A percentile compares a stretch with the other conserved stretches of the same genome.
phyloP scores from a whole-genome alignment of 2,329 filamentous ascomycete species.

The Ambrosiella beaveri region DNA sequence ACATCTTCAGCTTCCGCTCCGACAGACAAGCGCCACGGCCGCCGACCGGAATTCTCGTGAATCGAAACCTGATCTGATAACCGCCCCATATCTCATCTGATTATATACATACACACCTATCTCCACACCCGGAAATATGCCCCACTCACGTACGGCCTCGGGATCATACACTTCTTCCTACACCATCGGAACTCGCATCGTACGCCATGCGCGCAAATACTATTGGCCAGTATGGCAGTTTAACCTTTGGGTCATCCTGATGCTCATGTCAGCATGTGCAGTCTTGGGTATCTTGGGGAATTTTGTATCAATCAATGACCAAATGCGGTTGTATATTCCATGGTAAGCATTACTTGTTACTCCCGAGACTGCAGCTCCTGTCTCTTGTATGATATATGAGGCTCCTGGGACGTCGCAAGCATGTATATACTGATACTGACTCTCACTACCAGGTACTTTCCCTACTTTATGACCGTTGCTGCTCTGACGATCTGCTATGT shows the following conservation, averaged over 20 bases:
- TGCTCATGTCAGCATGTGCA: slow-evolving; percentile 40
- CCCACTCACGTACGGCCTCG: slow-evolving; percentile 4
- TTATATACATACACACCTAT: too few relatives aligned
- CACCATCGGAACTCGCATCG: slow-evolving; percentile 14
- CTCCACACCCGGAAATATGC: background rate
- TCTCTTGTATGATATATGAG: background rate
- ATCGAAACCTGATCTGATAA: background rate
- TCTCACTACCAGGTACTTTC: slow-evolving; percentile 38
- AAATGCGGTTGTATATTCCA: slow-evolving; percentile 36
- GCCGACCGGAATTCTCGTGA: background rate
- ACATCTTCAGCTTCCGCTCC: background rate
- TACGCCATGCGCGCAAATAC: slow-evolving; percentile 38
- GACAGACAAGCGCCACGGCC: background rate
- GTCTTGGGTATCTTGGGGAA: slow-evolving; percentile 44
- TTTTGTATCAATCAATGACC: slow-evolving; percentile 41
- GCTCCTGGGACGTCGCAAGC: background rate
- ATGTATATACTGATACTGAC: background rate
- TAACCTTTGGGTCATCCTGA: slow-evolving; percentile 50
- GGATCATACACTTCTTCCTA: slow-evolving; percentile 5
- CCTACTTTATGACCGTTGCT: slow-evolving; percentile 44
- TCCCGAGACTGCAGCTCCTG: too few relatives aligned
- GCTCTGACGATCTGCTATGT: slow-evolving; percentile 50
- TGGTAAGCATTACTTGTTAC: slow-evolving; percentile 30
- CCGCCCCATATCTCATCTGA: too few relatives aligned
- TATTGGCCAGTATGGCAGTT: slow-evolving; percentile 52